phyloP scores from a whole-genome alignment of 345 rosid genomes.

The Citrus cavaleriei region DNA sequence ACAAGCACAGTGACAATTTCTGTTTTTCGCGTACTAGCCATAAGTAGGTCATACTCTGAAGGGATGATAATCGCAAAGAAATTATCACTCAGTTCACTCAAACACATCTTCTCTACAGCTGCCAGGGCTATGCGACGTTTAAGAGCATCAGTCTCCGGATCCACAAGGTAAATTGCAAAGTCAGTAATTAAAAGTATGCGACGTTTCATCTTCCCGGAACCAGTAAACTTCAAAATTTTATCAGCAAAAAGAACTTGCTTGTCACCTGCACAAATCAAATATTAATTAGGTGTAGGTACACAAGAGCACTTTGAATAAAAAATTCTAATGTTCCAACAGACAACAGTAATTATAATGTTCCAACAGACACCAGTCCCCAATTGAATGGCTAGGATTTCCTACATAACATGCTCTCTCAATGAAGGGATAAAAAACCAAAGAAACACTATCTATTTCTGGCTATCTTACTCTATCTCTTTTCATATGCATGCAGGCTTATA shows the following conservation, averaged over 20 bases:
- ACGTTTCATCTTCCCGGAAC: constrained; percentile 82
- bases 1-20: constrained; percentile 81
- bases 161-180: constrained; percentile 76
- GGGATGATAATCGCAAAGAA: constrained; percentile 85
- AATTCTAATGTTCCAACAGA: not conserved
- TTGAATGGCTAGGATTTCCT: not conserved
- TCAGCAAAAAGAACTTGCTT: constrained; percentile 74
- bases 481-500: not conserved
- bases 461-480: not conserved
- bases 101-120: constrained; percentile 73
- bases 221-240: constrained; percentile 84
- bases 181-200: constrained; percentile 70
- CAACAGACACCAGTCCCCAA: not conserved
- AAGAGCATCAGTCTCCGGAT: constrained; percentile 70
- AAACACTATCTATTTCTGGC: not conserved
- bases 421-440: not conserved
- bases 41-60: constrained; percentile 86
- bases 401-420: not conserved
- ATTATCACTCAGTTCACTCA: constrained; percentile 84
- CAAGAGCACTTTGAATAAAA: not conserved
- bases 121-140: constrained; percentile 77
- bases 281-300: not conserved
- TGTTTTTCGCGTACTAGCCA: constrained; percentile 89
- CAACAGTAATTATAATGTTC: not conserved
- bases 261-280: constrained; percentile 49